A percentile compares a stretch with the other conserved stretches of the same genome.
Evolutionary conservation across 1,139 yeast genomes (phyloP).

Genomic region (Geotrichum klebahnii): DNA sequence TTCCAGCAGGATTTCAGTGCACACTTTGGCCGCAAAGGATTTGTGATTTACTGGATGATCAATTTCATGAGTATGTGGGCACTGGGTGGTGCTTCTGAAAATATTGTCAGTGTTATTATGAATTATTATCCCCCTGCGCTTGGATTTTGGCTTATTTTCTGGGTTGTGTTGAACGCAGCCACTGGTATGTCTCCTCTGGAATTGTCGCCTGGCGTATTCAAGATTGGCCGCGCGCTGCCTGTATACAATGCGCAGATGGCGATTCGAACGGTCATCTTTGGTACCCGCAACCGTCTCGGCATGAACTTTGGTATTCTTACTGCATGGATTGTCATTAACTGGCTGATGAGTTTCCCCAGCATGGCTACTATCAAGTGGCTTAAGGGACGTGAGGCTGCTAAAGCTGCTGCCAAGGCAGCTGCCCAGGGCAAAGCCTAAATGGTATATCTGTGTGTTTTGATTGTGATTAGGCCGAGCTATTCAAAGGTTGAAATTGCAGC

Average conservation of each 20-base stretch:
- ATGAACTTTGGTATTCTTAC: conserved; percentile 54
- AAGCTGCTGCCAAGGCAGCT: conserved; percentile 15
- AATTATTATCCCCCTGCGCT: conserved; percentile 48
- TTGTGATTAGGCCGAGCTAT: neutral
- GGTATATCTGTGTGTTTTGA: neutral
- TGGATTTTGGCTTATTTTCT: conserved; percentile 60
- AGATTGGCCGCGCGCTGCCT: conserved; percentile 65
- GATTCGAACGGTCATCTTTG: conserved; percentile 53
- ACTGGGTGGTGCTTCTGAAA: conserved; percentile 62
- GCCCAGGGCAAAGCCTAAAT: neutral
- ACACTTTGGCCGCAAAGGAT: conserved; percentile 59
- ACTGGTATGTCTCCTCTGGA: conserved; percentile 60
- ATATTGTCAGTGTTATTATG: conserved; percentile 48
- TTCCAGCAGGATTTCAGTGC: conserved; percentile 52
- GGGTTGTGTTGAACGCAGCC: conserved; percentile 57
- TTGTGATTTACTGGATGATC: conserved; percentile 60
- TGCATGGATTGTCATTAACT: conserved; percentile 56
- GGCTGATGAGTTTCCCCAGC: conserved; percentile 30
- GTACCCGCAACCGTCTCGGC: conserved; percentile 56
- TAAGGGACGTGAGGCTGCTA: conserved; percentile 9
- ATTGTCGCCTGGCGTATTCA: conserved; percentile 50
- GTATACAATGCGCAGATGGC: conserved; percentile 56
- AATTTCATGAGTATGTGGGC: conserved; percentile 58
- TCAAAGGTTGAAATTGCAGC: no score
- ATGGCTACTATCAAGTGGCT: conserved; percentile 11